Percentiles rank a stretch among this genome's conserved stretches.
These are phyloP conservation scores for Wakefieldia striispora DNA, from an alignment of 768 basidiomycete genomes.

Conservation along the genomic window DNA sequence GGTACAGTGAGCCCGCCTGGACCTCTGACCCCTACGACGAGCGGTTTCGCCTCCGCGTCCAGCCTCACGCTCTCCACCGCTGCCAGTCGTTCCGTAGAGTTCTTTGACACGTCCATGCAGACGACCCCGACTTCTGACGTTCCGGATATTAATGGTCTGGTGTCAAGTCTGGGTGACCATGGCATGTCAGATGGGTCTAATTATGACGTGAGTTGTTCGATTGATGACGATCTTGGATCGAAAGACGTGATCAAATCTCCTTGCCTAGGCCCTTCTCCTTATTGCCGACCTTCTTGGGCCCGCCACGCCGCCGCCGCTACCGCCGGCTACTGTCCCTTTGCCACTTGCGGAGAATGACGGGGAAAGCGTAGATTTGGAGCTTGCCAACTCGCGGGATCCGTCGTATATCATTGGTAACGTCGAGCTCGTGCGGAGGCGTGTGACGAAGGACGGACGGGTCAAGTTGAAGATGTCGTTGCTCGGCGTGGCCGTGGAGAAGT, in stretches of 20 bases:
- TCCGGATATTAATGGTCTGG: conserved; percentile 64
- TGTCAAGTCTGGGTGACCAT: conserved; percentile 52
- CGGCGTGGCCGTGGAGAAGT: too few relatives aligned
- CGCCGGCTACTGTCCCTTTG: neutral
- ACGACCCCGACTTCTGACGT: conserved; percentile 34
- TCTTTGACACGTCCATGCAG: conserved; percentile 26
- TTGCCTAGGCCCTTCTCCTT: conserved; percentile 52
- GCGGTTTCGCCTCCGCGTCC: conserved; percentile 26
- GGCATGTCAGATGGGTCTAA: conserved; percentile 45
- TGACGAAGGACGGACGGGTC: too few relatives aligned
- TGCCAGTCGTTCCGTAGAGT: conserved; percentile 25
- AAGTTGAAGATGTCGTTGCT: too few relatives aligned
- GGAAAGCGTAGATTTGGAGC: neutral
- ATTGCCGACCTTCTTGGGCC: conserved; percentile 64
- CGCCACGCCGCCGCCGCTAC: conserved; percentile 28
- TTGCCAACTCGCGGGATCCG: neutral
- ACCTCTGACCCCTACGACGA: conserved; percentile 32
- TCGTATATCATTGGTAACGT: conserved; percentile 42
- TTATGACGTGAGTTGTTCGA: conserved; percentile 58
- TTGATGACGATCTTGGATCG: conserved; percentile 21
- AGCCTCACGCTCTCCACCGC: conserved; percentile 27
- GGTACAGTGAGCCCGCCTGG: conserved; percentile 33
- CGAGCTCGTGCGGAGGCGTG: conserved; percentile 57
- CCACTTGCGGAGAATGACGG: conserved; percentile 6
- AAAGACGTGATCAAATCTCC: conserved; percentile 20